Evolutionary conservation across 305 asterid species (phyloP).

Genomic region (Rubia occidens): DNA sequence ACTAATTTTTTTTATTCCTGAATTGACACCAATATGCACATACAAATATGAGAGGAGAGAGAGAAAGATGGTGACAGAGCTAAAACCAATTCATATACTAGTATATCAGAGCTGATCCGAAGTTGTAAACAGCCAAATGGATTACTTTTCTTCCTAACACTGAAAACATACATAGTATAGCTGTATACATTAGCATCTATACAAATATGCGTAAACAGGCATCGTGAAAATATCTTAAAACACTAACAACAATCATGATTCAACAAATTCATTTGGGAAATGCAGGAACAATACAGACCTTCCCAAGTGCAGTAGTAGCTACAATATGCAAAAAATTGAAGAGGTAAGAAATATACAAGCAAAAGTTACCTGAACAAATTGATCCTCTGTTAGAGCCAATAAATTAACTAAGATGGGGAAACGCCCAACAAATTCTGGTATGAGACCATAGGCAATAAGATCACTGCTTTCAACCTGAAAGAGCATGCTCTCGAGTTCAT

Average conservation of each 20-base stretch:
- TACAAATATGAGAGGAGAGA: not conserved
- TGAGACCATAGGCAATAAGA: constrained; percentile 83
- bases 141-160: not conserved
- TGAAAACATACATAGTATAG: not conserved
- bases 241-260: not conserved
- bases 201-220: no score
- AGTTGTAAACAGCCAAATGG: not conserved
- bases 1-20: not conserved
- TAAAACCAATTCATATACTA: not conserved
- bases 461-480: constrained; percentile 94
- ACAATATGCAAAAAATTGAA: not conserved
- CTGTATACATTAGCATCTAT: no score
- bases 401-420: constrained; percentile 88
- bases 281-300: not conserved
- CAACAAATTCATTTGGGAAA: not conserved
- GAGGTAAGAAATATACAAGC: not conserved
- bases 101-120: not conserved
- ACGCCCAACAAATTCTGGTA: constrained; percentile 91
- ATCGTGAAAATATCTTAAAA: no score
- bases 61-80: not conserved
- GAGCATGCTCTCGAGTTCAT: not conserved
- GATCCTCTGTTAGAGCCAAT: constrained; percentile 78
- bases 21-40: not conserved
- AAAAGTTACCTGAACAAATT: constrained; percentile 72
- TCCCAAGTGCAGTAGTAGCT: not conserved